A percentile compares a stretch with the other conserved stretches of the same genome.
phyloP scores from a whole-genome alignment of 768 basidiomycete genomes.

The Ephemerocybe angulata region DNA sequence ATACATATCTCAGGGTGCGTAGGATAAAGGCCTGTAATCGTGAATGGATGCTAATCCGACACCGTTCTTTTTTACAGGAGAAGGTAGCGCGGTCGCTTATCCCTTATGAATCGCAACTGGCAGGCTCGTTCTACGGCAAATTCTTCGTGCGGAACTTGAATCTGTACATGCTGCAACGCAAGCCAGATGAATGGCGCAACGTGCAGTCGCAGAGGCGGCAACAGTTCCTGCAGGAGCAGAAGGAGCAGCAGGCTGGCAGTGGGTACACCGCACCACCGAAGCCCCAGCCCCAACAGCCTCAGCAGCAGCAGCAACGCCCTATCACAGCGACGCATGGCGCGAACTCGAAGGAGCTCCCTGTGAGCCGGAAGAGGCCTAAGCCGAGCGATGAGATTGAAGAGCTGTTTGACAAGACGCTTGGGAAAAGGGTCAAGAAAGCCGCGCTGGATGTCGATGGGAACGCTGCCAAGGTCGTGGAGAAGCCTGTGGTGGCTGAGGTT shows the following conservation, averaged over 20 bases:
- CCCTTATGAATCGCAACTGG: slow-evolving; percentile 64
- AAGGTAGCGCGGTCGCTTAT: slow-evolving; percentile 85
- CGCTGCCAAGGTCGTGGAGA: slow-evolving; percentile 10
- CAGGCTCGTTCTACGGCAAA: slow-evolving; percentile 79
- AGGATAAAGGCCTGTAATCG: background rate
- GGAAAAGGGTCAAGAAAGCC: slow-evolving; percentile 56
- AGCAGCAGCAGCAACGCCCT: background rate
- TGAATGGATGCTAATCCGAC: slow-evolving; percentile 2
- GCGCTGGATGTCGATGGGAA: slow-evolving; percentile 31
- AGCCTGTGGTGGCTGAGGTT: too few species aligned
- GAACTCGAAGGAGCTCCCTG: background rate
- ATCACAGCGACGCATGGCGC: background rate
- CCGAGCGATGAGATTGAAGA: slow-evolving; percentile 71
- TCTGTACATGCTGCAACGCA: slow-evolving; percentile 70
- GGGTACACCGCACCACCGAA: slow-evolving; percentile 10
- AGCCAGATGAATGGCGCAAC: slow-evolving; percentile 82
- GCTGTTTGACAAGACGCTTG: slow-evolving; percentile 57
- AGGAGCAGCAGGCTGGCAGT: too few species aligned
- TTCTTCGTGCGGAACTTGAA: slow-evolving; percentile 81
- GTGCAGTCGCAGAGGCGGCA: slow-evolving; percentile 51
- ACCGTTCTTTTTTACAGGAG: slow-evolving; percentile 49
- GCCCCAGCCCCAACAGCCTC: slow-evolving; percentile 2
- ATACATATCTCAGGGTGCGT: slow-evolving; percentile 85
- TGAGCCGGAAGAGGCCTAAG: slow-evolving; percentile 43
- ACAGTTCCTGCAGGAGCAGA: slow-evolving; percentile 7